These are phyloP conservation scores for Scedosporium minutisporum DNA, from an alignment of 2,329 filamentous ascomycete genomes.

Conservation along the genomic window DNA sequence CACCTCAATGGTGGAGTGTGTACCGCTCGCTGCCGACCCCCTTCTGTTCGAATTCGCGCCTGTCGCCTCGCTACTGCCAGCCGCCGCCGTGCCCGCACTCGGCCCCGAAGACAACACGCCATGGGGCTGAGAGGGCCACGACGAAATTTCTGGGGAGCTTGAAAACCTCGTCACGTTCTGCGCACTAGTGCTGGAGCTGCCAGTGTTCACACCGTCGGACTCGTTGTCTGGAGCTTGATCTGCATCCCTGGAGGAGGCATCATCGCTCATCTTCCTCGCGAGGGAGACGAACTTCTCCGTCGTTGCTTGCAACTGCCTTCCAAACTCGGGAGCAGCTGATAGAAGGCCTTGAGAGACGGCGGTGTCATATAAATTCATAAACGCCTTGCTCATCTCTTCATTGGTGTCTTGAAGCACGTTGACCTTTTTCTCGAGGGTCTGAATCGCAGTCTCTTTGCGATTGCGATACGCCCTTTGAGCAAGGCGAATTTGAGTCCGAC, in stretches of 20 bases:
- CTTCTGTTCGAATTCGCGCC: background rate
- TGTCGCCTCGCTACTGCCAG: background rate
- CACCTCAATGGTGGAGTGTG: background rate
- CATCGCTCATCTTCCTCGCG: conserved; percentile 31
- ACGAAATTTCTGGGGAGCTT: background rate
- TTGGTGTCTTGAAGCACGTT: conserved; percentile 59
- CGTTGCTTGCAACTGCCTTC: conserved; percentile 44
- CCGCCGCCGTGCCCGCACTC: background rate
- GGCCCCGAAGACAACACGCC: background rate
- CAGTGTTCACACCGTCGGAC: conserved; percentile 8
- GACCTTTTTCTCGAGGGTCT: conserved; percentile 61
- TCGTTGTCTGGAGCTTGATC: conserved; percentile 11
- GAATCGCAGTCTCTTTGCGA: conserved; percentile 75
- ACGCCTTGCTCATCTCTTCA: conserved; percentile 63
- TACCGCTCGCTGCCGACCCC: background rate
- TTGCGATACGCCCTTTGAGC: conserved; percentile 79
- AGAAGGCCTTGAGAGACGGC: conserved; percentile 48
- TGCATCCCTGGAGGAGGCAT: background rate
- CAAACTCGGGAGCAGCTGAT: conserved; percentile 45
- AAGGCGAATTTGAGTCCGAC: conserved; percentile 77
- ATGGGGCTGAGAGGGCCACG: background rate
- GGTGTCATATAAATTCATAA: conserved; percentile 57
- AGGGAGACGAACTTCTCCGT: conserved; percentile 50
- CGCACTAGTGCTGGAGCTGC: conserved; percentile 11
- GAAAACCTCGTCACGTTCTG: conserved; percentile 18